phyloP scores from a whole-genome alignment of 306 rosid species.

The Prunus salicina region DNA sequence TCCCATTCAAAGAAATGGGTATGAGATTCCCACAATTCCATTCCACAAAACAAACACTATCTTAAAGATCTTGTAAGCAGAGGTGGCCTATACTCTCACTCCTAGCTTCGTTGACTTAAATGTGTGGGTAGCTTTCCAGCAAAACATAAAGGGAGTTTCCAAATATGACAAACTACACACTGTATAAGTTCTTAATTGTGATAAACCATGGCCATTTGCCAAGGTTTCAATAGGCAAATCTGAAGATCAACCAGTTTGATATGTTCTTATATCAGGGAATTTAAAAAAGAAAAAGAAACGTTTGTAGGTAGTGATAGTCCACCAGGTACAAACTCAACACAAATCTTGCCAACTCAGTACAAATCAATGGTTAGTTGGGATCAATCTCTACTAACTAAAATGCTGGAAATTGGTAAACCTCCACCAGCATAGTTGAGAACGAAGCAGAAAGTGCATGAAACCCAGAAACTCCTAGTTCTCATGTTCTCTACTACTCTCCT shows the following conservation, averaged over 20 bases:
- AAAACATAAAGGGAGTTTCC: not conserved
- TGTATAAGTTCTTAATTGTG: not conserved
- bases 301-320: not conserved
- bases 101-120: not conserved
- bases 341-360: no score
- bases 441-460: not conserved
- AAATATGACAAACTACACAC: not conserved
- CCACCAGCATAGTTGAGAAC: no score
- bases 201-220: not conserved
- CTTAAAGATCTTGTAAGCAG: not conserved
- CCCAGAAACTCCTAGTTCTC: no score
- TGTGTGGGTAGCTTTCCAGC: no score
- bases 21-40: not conserved
- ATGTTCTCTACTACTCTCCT: no score
- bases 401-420: no score
- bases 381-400: no score
- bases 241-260: slow-evolving; percentile 1
- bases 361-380: no score
- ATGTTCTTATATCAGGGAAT: not conserved
- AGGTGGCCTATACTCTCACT: not conserved
- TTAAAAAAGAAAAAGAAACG: not conserved
- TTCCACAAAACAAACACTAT: not conserved
- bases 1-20: no score
- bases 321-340: no score
- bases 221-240: not conserved